phyloP scores from a whole-genome alignment of 805 yeast genomes.

The Candida caryicola region DNA sequence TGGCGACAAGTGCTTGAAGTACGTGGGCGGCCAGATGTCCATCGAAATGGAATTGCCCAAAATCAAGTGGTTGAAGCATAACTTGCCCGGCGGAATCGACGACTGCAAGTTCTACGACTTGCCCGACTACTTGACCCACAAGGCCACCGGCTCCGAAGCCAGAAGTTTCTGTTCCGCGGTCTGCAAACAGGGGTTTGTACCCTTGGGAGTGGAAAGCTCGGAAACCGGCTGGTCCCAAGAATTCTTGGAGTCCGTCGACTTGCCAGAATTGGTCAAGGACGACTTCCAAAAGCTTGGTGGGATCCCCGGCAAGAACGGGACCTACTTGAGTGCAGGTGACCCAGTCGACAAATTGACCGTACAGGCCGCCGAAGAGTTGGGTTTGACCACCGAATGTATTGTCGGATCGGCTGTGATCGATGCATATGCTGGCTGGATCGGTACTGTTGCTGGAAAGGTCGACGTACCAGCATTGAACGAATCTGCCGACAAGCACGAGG shows the following conservation, averaged over 20 bases:
- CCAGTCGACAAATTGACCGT: constrained; percentile 69
- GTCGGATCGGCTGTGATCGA: constrained; percentile 97
- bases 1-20: constrained; percentile 73
- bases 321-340: constrained; percentile 84
- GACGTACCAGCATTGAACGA: constrained; percentile 55
- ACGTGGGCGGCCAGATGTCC: constrained; percentile 97
- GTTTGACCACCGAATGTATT: constrained; percentile 71
- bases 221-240: constrained; percentile 86
- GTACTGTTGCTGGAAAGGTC: constrained; percentile 91
- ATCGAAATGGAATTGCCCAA: constrained; percentile 98
- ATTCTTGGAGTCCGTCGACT: constrained; percentile 63
- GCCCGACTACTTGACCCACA: constrained; percentile 87
- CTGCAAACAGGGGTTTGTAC: constrained; percentile 94
- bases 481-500: constrained; percentile 42
- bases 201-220: constrained; percentile 86
- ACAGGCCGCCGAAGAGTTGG: constrained; percentile 75
- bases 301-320: constrained; percentile 66
- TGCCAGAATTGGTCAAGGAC: constrained; percentile 75
- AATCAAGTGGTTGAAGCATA: constrained; percentile 90
- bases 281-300: constrained; percentile 84
- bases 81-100: constrained; percentile 60
- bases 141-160: constrained; percentile 83
- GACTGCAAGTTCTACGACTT: constrained; percentile 83
- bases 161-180: constrained; percentile 88
- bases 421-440: constrained; percentile 98